Evolutionary conservation across 345 rosid genomes (phyloP).

Genomic region (Syzygium oleosum): DNA sequence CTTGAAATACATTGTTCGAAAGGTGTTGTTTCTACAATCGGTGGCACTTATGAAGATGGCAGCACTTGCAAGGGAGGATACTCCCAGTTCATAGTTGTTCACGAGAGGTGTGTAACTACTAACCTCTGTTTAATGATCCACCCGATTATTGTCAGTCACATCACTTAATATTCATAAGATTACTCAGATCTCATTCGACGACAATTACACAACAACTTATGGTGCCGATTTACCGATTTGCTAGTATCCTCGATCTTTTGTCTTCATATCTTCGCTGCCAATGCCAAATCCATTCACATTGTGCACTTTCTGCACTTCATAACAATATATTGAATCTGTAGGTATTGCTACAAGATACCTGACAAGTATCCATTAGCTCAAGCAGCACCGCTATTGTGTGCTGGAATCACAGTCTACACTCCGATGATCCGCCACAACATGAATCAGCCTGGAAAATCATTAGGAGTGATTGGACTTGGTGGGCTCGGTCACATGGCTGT

Average conservation of each 20-base stretch:
- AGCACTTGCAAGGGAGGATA: conserved; percentile 32
- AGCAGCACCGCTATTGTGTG: conserved; percentile 36
- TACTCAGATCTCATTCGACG: not conserved
- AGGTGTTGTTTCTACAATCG: conserved; percentile 13
- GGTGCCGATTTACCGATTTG: not conserved
- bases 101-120: conserved; percentile 8
- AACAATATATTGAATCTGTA: not conserved
- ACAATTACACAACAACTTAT: not conserved
- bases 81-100: conserved; percentile 25
- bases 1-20: conserved; percentile 19
- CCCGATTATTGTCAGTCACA: not conserved
- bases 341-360: conserved; percentile 36
- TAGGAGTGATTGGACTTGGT: conserved; percentile 37
- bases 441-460: conserved; percentile 32
- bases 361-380: conserved; percentile 24
- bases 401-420: conserved; percentile 32
- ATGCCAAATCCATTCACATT: not conserved
- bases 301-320: not conserved
- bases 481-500: conserved; percentile 47
- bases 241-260: not conserved
- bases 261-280: not conserved
- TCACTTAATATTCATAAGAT: not conserved
- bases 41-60: conserved; percentile 28
- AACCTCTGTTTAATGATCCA: not conserved
- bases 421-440: conserved; percentile 31